Conservation (phyloP, 495 filamentous ascomycete species). For the Choiromyces venosus region DNA sequence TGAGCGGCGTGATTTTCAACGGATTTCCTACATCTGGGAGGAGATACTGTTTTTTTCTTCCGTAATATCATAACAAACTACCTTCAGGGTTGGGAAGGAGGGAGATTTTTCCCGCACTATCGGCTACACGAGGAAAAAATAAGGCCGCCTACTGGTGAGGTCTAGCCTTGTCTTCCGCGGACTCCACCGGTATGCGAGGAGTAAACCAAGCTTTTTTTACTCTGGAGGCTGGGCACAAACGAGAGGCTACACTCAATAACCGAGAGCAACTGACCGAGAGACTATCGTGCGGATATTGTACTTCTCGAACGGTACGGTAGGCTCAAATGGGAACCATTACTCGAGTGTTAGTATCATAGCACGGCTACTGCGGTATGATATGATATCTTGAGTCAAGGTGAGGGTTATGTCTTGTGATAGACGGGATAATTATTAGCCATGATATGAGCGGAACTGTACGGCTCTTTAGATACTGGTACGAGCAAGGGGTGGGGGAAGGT, state of each 20-base stretch:
- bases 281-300: neutral
- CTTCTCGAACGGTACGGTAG: neutral
- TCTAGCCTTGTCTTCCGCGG: neutral
- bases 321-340: neutral
- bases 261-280: too few species aligned
- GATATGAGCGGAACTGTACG: neutral
- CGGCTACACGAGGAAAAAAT: neutral
- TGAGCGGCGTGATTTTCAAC: neutral
- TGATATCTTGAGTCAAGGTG: neutral
- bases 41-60: slow-evolving; percentile 7
- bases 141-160: neutral
- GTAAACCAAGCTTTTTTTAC: neutral
- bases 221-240: neutral
- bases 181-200: neutral
- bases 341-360: neutral
- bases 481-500: neutral
- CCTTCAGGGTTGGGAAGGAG: neutral
- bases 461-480: neutral
- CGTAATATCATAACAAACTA: neutral
- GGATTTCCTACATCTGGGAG: neutral
- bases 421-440: neutral
- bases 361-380: neutral
- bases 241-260: neutral
- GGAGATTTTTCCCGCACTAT: neutral
- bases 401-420: neutral